A percentile compares a stretch with the other conserved stretches of the same genome.
Evolutionary conservation across 1,284 basidiomycete genomes (phyloP).

Genomic region (Gymnopus androsaceus): DNA sequence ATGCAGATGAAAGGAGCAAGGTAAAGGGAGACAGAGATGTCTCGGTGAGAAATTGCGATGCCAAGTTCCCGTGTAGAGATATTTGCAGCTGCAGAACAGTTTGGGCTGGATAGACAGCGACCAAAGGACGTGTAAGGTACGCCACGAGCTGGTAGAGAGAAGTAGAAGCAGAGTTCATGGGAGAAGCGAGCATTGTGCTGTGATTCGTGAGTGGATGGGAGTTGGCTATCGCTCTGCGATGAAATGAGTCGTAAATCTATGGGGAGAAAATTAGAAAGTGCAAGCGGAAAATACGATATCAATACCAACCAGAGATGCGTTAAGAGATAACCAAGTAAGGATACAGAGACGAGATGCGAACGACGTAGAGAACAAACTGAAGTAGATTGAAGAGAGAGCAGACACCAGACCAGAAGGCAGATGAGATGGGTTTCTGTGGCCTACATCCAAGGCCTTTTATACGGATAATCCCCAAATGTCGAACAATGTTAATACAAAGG

Average conservation of each 20-base stretch:
- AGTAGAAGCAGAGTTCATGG: background rate
- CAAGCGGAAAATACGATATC: background rate
- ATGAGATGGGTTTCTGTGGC: conserved; percentile 1
- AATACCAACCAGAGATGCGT: background rate
- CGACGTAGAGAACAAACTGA: background rate
- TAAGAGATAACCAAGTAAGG: background rate
- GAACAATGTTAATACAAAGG: background rate
- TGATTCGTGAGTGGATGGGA: background rate
- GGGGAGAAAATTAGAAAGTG: background rate
- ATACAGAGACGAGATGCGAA: conserved; percentile 7
- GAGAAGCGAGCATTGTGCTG: background rate
- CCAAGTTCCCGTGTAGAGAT: conserved; percentile 4
- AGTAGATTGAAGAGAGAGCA: background rate
- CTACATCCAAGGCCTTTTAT: background rate
- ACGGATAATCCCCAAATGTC: background rate
- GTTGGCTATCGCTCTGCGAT: conserved; percentile 3
- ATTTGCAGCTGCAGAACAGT: conserved; percentile 10
- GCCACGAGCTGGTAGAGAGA: conserved; percentile 14
- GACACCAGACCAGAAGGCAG: conserved; percentile 3
- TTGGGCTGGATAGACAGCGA: conserved; percentile 4
- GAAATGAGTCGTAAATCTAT: background rate
- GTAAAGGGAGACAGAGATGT: conserved; percentile 11
- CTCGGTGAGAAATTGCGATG: background rate
- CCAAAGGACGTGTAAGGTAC: conserved; percentile 16
- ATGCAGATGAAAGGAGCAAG: background rate